Conservation (phyloP, 2,329 filamentous ascomycete genomes). For the Aaosphaeria pasadenensis region DNA sequence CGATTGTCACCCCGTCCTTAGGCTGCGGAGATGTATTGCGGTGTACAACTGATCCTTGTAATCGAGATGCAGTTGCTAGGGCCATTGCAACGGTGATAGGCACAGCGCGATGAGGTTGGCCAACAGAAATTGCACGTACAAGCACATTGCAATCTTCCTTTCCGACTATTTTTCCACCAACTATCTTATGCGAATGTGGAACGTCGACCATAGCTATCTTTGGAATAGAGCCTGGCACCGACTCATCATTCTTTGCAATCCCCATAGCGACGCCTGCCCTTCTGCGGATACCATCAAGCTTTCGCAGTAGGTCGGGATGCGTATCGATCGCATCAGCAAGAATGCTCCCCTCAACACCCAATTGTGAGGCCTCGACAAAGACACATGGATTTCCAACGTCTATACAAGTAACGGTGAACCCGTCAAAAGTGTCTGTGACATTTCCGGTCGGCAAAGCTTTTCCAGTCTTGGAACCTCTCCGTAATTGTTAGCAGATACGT, state of each 20-base stretch:
- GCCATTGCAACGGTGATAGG: slow-evolving; percentile 36
- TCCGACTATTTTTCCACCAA: slow-evolving; percentile 22
- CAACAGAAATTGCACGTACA: slow-evolving; percentile 35
- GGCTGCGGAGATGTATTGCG: slow-evolving; percentile 5
- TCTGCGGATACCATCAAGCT: slow-evolving; percentile 54
- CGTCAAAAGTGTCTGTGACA: slow-evolving; percentile 2
- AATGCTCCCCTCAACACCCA: slow-evolving; percentile 47
- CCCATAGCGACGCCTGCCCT: slow-evolving; percentile 52
- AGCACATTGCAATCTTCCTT: slow-evolving; percentile 24
- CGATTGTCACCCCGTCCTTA: slow-evolving; percentile 20
- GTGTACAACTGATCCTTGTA: slow-evolving; percentile 16
- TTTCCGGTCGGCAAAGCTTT: slow-evolving; percentile 16
- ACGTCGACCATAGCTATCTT: slow-evolving; percentile 55
- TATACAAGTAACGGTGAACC: slow-evolving; percentile 51
- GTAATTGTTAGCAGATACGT: background rate
- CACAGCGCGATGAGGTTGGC: slow-evolving; percentile 36
- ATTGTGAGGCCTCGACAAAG: slow-evolving; percentile 53
- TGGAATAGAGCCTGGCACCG: slow-evolving; percentile 54
- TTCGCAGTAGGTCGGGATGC: slow-evolving; percentile 44
- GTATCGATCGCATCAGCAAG: slow-evolving; percentile 51
- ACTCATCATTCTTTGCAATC: slow-evolving; percentile 41
- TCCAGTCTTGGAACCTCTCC: slow-evolving; percentile 55
- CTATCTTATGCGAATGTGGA: slow-evolving; percentile 24
- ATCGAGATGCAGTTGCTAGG: slow-evolving; percentile 27
- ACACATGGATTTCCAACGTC: slow-evolving; percentile 62